Evolutionary conservation across 306 rosid genomes (phyloP), one percentile per base, ranked within the genome.

Genomic region (Lathyrus oleraceus): DNA sequence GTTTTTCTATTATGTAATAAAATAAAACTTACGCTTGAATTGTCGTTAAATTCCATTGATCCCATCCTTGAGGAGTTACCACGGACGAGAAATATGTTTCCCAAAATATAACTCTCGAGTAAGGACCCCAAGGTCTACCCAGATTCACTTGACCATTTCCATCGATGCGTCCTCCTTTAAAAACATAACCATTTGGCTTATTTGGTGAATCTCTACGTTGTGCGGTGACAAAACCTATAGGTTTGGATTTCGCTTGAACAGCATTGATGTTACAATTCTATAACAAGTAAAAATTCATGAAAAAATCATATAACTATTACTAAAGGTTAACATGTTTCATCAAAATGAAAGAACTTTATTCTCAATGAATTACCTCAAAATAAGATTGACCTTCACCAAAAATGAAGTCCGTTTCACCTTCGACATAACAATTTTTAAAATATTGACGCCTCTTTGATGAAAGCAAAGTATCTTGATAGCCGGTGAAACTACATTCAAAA

Each of bases 201-300:
- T 9, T 8, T 14, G 16, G 21, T 0, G 75, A 66, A 2, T 0
- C 4, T 14, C 88, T 52, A 0, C 5, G 28, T 44, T 86, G 86
- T 0, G 90, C 86, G 1, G 87, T 86, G 10, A 83, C 32, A 64
- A 6, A 83, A 6, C 87, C 86, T 0, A 59, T 12, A 8, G 19
- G 7, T 52, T 4, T 30, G 6, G 38, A 0, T 4, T 12, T 2
- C 0, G 3, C 13, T 8, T 12, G 64, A 4, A 78, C 81, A 3
- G 69, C 82, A 25, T 81, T 74, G 11, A 79, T 65, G 40, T 5
- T 0, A 5, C 81, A 66, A 23, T 54, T 61, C 87, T 83, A 62
- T 61, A 77, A 30, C 15, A 56, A 0, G 11, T 27, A 6, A 27
- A 27, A 27, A 56, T 2, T 4, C 16, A 23, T 12, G 0, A 3